Evolutionary conservation across 2,329 filamentous ascomycete genomes (phyloP).

Genomic region (Diaporthe vaccinii): DNA sequence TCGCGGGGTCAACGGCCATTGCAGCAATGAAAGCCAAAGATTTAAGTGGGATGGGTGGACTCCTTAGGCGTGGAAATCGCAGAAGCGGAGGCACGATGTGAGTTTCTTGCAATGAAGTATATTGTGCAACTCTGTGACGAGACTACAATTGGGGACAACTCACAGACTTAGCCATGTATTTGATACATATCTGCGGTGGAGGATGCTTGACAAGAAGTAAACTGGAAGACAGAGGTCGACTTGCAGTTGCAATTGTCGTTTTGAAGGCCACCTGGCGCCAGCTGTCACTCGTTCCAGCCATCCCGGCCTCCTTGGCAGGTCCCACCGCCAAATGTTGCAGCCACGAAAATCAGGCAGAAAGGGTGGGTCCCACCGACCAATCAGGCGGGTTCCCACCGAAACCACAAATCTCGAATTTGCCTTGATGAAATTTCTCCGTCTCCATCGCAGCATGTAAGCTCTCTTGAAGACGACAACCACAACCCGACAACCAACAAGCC

Average conservation of each 20-base stretch:
- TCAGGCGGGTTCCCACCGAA: slow-evolving; percentile 40
- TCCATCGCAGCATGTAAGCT: slow-evolving; percentile 29
- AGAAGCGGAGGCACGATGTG: neutral
- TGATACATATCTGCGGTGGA: neutral
- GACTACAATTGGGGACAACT: too few relatives aligned
- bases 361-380: slow-evolving; percentile 29
- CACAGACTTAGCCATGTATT: neutral
- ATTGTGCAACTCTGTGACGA: neutral
- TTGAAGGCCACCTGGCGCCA: neutral
- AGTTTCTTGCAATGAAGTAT: neutral
- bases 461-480: slow-evolving; percentile 40
- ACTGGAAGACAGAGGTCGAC: neutral
- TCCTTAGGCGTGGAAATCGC: neutral
- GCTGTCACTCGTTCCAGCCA: neutral
- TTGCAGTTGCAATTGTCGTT: neutral
- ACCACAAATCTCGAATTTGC: slow-evolving; percentile 38
- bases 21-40: neutral
- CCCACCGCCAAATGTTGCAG: neutral
- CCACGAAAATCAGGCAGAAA: slow-evolving; percentile 22
- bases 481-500: slow-evolving; percentile 36
- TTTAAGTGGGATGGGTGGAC: neutral
- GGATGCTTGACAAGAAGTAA: neutral
- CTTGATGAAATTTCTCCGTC: slow-evolving; percentile 40
- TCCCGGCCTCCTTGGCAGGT: neutral
- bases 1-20: neutral